Evolutionary conservation across 2,329 filamentous ascomycete species (phyloP).

Genomic region (Triangularia verruculosa): DNA sequence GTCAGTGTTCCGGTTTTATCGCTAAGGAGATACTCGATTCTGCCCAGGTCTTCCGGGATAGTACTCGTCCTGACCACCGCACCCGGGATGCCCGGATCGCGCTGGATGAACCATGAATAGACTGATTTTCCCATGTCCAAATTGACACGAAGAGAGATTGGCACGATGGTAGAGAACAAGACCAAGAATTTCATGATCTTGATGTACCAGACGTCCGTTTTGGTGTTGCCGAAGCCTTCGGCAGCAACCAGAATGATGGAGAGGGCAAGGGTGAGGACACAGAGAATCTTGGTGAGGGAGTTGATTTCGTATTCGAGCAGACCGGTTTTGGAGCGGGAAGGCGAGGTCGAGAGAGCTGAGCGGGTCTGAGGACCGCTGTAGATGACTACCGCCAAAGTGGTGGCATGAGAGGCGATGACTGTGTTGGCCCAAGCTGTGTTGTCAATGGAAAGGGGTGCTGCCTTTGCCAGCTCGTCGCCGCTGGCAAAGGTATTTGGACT

Average conservation of each 20-base stretch:
- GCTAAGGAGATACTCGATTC: conserved; percentile 93
- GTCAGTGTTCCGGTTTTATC: conserved; percentile 99
- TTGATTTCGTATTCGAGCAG: conserved; percentile 96
- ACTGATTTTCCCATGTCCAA: conserved; percentile 95
- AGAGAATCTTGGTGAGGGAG: conserved; percentile 92
- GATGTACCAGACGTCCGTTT: conserved; percentile 79
- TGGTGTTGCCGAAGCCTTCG: conserved; percentile 70
- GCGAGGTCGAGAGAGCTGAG: conserved; percentile 87
- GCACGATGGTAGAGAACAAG: conserved; percentile 97
- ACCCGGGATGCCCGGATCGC: conserved; percentile 82
- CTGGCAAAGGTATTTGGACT: conserved; percentile 10
- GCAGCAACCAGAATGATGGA: conserved; percentile 86
- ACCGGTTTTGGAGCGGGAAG: conserved; percentile 90
- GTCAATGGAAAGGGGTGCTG: conserved; percentile 81
- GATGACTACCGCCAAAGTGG: conserved; percentile 82
- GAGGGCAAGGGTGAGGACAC: conserved; percentile 78
- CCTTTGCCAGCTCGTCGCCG: conserved; percentile 45
- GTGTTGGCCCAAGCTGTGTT: conserved; percentile 99
- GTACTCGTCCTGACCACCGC: conserved; percentile 95
- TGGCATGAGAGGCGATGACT: conserved; percentile 88
- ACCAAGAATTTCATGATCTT: conserved; percentile 98
- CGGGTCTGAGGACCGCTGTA: conserved; percentile 95
- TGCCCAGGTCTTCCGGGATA: conserved; percentile 91
- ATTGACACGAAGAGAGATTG: conserved; percentile 93
- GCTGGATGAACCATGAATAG: conserved; percentile 93